Evolutionary conservation across 257 asterid species (phyloP), one percentile per base, ranked within the genome.

Genomic region (Plectranthus barbatus): DNA sequence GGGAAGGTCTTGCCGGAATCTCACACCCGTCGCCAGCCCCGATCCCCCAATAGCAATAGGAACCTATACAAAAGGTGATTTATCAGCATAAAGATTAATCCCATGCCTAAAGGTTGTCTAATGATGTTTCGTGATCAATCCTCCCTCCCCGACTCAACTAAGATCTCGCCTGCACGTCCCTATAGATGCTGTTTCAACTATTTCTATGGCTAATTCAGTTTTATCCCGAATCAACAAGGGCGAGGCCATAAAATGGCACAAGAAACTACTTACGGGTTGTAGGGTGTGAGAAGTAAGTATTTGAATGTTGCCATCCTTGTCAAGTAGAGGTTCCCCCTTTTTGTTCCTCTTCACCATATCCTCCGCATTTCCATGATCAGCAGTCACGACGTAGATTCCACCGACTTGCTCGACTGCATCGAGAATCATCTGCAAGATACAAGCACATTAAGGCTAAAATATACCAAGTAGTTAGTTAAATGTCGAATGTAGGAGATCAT

Each of bases 341-440:
- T 86, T 92, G 86, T 89, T 69, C 58, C 99, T 85, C 82, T 92
- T 92, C 72, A 92, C 99, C 99, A 89, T 88, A 70, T 89, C 99
- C 82, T 92, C 99, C 0, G 97, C 97, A 68, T 92, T 92, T 64
- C 99, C 99, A 66, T 92, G 99, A 75, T 92, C 99, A 44, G 99
- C 99, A 24, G 97, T 92, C n/a, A 89, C 89, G 12, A 92, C 85
- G 31, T 81, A 92, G 37, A 92, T 86, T 36, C 99, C 97, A 45
- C 97, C 93, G 23, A 92, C 96, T 80, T 92, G 87, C 83, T 84
- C 97, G 0, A 92, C 78, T 6, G 95, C 95, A 52, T 89, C 99
- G 18, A 92, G 73, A 24, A 92, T 92, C 92, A 83, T 89, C 98
- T 88, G 62, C 71, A 14, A 31, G 45, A 47, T 29, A 52, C 44